Evolutionary conservation across 2,329 filamentous ascomycete species (phyloP).

Genomic region (Alternaria tenuissima): DNA sequence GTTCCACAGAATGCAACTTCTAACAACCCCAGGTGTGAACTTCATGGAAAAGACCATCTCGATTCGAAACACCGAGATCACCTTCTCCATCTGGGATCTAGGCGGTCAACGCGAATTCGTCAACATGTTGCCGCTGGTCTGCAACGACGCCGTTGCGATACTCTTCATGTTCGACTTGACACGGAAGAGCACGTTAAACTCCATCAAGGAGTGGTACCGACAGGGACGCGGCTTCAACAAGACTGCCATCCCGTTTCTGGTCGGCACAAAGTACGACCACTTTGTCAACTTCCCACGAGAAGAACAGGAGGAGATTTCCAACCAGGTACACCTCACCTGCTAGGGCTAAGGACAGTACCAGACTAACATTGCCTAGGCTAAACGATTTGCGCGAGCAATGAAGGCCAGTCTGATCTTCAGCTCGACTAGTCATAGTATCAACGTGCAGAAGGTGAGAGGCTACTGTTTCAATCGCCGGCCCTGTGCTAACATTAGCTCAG

Average conservation of each 20-base stretch:
- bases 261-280: conserved; percentile 98
- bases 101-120: conserved; percentile 98
- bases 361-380: conserved; percentile 66
- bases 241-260: conserved; percentile 97
- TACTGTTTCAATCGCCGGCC: neutral
- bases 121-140: conserved; percentile 99
- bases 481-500: conserved; percentile 60
- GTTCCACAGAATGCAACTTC: conserved; percentile 6
- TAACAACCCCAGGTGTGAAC: conserved; percentile 76
- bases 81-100: conserved; percentile 98
- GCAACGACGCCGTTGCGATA: conserved; percentile 98
- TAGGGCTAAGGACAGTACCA: neutral
- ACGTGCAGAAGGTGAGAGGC: conserved; percentile 87
- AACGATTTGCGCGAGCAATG: conserved; percentile 98
- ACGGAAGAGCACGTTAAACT: conserved; percentile 96
- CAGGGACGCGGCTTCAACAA: conserved; percentile 99
- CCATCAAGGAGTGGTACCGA: conserved; percentile 99
- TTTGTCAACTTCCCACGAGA: conserved; percentile 98
- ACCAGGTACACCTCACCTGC: conserved; percentile 70
- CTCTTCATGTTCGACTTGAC: conserved; percentile 99
- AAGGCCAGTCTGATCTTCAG: conserved; percentile 97
- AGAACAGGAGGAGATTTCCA: conserved; percentile 98
- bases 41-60: conserved; percentile 99
- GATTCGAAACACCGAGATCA: conserved; percentile 99
- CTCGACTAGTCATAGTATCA: conserved; percentile 99